phyloP scores from a whole-genome alignment of 257 asterid genomes.

The Fraxinus americana region DNA sequence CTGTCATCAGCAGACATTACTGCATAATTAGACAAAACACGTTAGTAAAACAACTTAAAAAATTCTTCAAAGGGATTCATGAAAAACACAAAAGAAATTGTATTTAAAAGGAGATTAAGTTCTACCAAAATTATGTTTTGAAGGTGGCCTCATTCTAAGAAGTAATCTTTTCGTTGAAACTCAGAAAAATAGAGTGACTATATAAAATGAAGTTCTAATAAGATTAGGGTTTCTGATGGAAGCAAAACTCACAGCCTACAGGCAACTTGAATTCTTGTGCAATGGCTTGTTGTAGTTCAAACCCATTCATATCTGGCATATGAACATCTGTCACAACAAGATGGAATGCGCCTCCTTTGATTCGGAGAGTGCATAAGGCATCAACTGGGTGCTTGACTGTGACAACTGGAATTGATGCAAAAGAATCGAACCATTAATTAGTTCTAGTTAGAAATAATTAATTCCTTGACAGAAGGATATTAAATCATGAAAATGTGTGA shows the following conservation, averaged over 20 bases:
- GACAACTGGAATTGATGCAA: constrained; percentile 37
- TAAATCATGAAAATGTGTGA: not conserved
- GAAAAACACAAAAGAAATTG: not conserved
- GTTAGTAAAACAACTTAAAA: not conserved
- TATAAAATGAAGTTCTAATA: not conserved
- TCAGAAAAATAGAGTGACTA: not conserved
- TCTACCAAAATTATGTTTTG: not conserved
- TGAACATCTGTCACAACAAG: constrained; percentile 54
- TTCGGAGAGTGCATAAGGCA: constrained; percentile 51
- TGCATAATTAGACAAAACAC: constrained; percentile 15
- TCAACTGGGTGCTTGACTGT: constrained; percentile 49
- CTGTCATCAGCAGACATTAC: constrained; percentile 58
- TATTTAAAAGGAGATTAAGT: not conserved
- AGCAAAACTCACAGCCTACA: constrained; percentile 50
- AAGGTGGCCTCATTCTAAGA: not conserved
- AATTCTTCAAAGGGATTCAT: not conserved
- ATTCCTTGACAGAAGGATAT: not conserved
- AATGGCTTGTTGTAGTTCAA: constrained; percentile 47
- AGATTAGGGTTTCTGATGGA: not conserved
- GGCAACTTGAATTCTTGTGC: constrained; percentile 54
- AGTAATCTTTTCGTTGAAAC: too few species aligned
- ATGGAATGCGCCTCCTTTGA: constrained; percentile 41
- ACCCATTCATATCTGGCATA: constrained; percentile 58
- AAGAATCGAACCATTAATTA: constrained; percentile 4
- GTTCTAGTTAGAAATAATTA: not conserved